phyloP scores from a whole-genome alignment of 2,329 filamentous ascomycete genomes.

The Pestalotiopsis sp. region DNA sequence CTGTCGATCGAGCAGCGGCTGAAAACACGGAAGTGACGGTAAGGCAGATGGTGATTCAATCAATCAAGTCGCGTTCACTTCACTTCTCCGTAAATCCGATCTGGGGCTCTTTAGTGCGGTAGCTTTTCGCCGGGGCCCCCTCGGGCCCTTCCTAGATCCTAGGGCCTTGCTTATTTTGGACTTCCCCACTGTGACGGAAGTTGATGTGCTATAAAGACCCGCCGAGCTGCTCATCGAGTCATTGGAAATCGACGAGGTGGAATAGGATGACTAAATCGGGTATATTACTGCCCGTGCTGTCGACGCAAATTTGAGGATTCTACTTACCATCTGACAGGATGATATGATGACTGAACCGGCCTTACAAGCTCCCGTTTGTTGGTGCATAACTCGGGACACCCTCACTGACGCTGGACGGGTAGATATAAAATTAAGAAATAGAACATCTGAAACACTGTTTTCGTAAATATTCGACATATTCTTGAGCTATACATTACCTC shows the following conservation, averaged over 20 bases:
- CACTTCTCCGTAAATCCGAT: not conserved
- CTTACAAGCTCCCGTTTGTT: not conserved
- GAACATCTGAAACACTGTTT: no score
- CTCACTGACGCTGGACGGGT: no score
- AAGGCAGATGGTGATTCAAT: not conserved
- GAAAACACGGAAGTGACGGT: not conserved
- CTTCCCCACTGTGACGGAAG: not conserved
- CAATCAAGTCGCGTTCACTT: not conserved
- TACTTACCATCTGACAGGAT: not conserved
- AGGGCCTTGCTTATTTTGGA: not conserved
- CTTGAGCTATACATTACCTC: not conserved
- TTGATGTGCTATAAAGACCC: not conserved
- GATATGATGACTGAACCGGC: not conserved
- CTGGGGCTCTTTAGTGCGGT: not conserved
- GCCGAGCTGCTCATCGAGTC: no score
- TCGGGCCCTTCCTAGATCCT: not conserved
- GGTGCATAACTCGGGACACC: not conserved
- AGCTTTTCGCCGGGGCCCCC: not conserved
- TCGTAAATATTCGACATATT: not conserved
- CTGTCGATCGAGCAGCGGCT: not conserved
- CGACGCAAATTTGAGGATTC: not conserved
- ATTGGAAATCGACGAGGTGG: no score
- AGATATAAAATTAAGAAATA: no score
- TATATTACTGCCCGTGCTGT: not conserved
- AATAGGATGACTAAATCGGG: not conserved